Evolutionary conservation across 1,139 yeast genomes (phyloP).

Genomic region (Scheffersomyces parashehatae): DNA sequence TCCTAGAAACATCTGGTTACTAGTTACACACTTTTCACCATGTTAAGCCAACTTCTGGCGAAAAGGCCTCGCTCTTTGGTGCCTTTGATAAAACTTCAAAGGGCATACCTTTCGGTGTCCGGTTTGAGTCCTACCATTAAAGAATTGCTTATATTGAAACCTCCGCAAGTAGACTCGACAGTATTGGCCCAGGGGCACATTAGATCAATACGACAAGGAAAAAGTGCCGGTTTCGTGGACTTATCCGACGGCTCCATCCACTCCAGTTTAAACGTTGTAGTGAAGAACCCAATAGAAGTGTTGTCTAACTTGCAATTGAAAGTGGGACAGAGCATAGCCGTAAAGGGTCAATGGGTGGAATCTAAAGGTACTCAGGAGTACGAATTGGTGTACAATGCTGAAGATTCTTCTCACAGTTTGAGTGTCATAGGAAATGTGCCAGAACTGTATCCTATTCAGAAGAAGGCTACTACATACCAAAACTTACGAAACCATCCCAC

Average conservation of each 20-base stretch:
- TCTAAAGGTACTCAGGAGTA: conserved; percentile 34
- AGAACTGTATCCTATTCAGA: conserved; percentile 77
- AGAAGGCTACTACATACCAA: conserved; percentile 67
- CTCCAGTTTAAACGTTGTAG: conserved; percentile 58
- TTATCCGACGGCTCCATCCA: conserved; percentile 73
- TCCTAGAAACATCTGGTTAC: no score
- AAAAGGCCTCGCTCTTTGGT: no score
- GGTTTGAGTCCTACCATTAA: conserved; percentile 28
- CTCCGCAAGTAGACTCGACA: conserved; percentile 26
- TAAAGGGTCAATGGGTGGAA: conserved; percentile 34
- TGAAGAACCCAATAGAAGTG: conserved; percentile 37
- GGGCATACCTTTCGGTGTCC: no score
- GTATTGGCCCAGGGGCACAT: conserved; percentile 65
- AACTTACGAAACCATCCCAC: conserved; percentile 71
- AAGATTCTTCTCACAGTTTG: conserved; percentile 21
- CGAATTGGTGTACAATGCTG: conserved; percentile 31
- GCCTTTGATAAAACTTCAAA: no score
- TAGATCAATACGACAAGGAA: conserved; percentile 66
- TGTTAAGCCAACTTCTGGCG: no score
- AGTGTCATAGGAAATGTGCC: conserved; percentile 54
- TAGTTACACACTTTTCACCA: no score
- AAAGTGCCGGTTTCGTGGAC: conserved; percentile 78
- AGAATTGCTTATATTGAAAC: conserved; percentile 26
- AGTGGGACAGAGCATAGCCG: conserved; percentile 44
- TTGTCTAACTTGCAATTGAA: conserved; percentile 47